Evolutionary conservation across 208 protist genomes (phyloP).

Genomic region (Leishmania mexicana): DNA sequence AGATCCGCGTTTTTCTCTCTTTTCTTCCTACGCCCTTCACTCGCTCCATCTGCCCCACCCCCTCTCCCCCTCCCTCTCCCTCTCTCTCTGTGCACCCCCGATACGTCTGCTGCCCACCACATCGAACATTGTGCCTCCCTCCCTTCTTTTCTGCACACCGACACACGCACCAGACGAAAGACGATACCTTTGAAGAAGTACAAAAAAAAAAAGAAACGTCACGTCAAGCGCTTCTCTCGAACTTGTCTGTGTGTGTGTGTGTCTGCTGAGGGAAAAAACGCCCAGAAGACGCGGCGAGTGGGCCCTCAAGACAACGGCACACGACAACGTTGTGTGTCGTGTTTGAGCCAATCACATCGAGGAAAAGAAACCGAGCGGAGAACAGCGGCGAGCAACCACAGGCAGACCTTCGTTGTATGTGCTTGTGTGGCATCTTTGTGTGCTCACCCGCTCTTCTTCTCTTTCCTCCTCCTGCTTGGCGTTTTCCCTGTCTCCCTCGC

Average conservation of each 20-base stretch:
- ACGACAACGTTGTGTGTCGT: not conserved
- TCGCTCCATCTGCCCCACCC: no score
- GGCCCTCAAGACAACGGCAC: no score
- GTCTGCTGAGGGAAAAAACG: no score
- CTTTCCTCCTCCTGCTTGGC: not conserved
- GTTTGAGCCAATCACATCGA: not conserved
- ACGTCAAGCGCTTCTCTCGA: not conserved
- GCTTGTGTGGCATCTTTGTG: not conserved
- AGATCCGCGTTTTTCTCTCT: not conserved
- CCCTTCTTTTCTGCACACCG: not conserved
- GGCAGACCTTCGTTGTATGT: not conserved
- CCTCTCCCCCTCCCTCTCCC: no score
- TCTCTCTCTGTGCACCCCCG: no score
- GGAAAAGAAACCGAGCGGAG: not conserved
- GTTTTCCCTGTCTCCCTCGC: not conserved
- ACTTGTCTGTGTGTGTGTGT: not conserved
- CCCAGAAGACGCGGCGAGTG: no score
- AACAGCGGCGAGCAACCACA: not conserved
- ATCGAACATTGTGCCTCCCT: not conserved
- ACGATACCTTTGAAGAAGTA: not conserved
- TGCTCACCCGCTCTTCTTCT: not conserved
- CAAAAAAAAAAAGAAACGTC: not conserved
- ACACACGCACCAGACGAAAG: not conserved
- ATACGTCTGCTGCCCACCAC: not conserved
- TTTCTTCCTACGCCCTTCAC: not conserved